Conservation (phyloP, 345 rosid genomes). For the Citrus glauca region DNA sequence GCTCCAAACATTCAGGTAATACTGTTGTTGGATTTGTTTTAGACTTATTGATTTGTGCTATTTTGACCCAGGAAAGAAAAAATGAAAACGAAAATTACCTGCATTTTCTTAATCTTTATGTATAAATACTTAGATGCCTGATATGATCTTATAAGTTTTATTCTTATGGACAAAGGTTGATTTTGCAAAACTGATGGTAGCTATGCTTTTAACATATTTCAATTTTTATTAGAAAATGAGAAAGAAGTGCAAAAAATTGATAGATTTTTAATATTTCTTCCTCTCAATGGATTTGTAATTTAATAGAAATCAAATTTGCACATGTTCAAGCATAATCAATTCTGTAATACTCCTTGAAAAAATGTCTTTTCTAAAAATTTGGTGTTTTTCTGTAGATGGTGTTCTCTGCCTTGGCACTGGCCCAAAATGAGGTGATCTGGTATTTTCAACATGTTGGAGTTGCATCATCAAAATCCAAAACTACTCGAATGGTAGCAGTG, state of each 20-base stretch:
- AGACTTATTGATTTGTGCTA: not conserved
- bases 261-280: not conserved
- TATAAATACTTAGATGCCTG: not conserved
- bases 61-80: not conserved
- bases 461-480: constrained; percentile 77
- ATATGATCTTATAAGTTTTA: not conserved
- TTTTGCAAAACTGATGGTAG: not conserved
- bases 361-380: constrained; percentile 8
- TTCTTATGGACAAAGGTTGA: not conserved
- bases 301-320: not conserved
- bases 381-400: constrained; percentile 66
- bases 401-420: constrained; percentile 92
- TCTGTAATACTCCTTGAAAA: not conserved
- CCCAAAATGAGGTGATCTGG: constrained; percentile 97
- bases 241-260: not conserved
- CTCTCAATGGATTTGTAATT: not conserved
- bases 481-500: constrained; percentile 66
- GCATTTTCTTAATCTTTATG: not conserved
- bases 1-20: constrained; percentile 97
- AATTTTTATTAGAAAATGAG: not conserved
- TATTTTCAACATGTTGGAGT: constrained; percentile 93
- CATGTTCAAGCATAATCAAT: not conserved
- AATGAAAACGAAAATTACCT: not conserved
- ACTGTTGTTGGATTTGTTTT: not conserved
- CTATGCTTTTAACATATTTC: not conserved